phyloP scores from a whole-genome alignment of 768 basidiomycete genomes.

The Panaeolus cyanescens region DNA sequence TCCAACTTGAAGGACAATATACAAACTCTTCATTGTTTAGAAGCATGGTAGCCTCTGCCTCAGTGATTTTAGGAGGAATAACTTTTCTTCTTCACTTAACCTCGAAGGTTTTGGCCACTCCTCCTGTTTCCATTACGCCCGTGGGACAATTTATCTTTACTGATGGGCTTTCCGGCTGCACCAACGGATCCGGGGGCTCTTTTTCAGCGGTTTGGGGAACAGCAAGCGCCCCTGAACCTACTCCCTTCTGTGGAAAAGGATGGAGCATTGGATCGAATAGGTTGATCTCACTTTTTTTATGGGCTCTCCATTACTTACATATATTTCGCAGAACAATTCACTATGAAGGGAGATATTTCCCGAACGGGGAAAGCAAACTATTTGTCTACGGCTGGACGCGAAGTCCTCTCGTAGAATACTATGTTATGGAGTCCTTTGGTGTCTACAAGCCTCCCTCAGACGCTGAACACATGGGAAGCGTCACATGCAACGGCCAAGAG shows the following conservation, averaged over 20 bases:
- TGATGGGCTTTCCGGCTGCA: background rate
- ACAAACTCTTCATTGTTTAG: too few species aligned
- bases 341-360: background rate
- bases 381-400: background rate
- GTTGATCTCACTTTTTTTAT: background rate
- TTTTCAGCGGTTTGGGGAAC: background rate
- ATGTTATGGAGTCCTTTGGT: background rate
- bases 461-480: background rate
- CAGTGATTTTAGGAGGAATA: too few species aligned
- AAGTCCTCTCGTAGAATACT: background rate
- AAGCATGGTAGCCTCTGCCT: too few species aligned
- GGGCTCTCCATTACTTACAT: background rate
- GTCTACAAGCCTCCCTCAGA: background rate
- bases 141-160: background rate
- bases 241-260: background rate
- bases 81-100: too few species aligned
- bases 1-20: too few species aligned
- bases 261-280: background rate
- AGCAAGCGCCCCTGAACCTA: background rate
- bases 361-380: background rate
- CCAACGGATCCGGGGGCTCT: background rate
- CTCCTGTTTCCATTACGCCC: too few species aligned
- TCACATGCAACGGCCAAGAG: background rate
- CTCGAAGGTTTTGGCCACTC: too few species aligned
- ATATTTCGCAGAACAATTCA: background rate